Conservation (phyloP, 2,329 filamentous ascomycete species). For the Apiospora kogelbergensis region DNA sequence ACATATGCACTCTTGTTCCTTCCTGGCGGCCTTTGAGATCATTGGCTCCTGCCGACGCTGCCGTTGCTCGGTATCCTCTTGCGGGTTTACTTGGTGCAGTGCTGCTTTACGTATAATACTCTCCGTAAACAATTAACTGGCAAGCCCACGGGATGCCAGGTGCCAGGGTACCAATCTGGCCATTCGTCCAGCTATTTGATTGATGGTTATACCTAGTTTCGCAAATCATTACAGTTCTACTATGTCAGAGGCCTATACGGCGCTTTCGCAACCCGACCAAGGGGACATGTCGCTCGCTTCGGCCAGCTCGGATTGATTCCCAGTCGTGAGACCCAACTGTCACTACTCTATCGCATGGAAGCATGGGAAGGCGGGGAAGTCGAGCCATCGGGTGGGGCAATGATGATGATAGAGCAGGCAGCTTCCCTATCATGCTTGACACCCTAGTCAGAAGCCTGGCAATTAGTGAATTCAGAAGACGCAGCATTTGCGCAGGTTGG, state of each 20-base stretch:
- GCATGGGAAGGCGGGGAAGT: conserved; percentile 8
- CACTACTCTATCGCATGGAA: background rate
- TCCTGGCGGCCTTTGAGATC: background rate
- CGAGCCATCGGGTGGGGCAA: background rate
- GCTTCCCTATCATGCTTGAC: background rate
- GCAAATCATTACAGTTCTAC: too few species aligned
- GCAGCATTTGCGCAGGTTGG: background rate
- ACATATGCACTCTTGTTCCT: background rate
- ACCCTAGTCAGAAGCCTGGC: background rate
- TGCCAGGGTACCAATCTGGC: too few species aligned
- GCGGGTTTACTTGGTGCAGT: too few species aligned
- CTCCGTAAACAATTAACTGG: too few species aligned
- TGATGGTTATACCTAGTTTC: too few species aligned
- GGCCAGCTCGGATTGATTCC: background rate
- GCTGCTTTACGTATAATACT: too few species aligned
- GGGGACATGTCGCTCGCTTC: background rate
- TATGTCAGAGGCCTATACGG: too few species aligned
- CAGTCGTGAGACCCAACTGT: background rate
- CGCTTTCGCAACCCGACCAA: too few species aligned
- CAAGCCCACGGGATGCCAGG: too few species aligned
- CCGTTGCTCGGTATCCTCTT: background rate
- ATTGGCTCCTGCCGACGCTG: background rate
- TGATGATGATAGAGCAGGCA: conserved; percentile 1
- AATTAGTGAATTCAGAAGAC: background rate
- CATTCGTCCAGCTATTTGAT: too few species aligned